phyloP scores from a whole-genome alignment of 805 yeast genomes.

The Wickerhamomyces sydowiorum region DNA sequence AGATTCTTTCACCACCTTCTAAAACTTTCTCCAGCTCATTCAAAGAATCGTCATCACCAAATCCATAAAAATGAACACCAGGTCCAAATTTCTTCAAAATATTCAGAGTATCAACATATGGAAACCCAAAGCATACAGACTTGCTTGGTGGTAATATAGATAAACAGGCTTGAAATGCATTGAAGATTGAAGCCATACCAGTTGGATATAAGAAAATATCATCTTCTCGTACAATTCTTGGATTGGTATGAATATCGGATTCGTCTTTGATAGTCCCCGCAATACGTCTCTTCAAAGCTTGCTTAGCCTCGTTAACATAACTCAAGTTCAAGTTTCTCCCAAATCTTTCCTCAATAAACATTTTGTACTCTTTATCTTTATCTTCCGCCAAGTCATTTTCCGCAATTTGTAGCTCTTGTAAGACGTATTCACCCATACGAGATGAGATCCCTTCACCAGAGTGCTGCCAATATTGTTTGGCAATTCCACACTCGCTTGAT shows the following conservation, averaged over 20 bases:
- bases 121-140: constrained; percentile 93
- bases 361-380: constrained; percentile 48
- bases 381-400: constrained; percentile 23
- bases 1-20: constrained; percentile 56
- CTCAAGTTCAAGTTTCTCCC: constrained; percentile 84
- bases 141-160: constrained; percentile 32
- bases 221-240: constrained; percentile 31
- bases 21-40: constrained; percentile 59
- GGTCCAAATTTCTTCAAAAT: constrained; percentile 87
- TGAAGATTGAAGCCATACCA: constrained; percentile 91
- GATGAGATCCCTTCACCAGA: constrained; percentile 96
- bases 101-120: constrained; percentile 89
- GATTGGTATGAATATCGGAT: constrained; percentile 17
- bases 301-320: constrained; percentile 70
- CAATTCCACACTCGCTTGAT: constrained; percentile 53
- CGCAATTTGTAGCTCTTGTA: constrained; percentile 48
- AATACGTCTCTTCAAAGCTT: constrained; percentile 68
- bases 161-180: constrained; percentile 61
- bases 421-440: constrained; percentile 78
- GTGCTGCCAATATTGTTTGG: constrained; percentile 94
- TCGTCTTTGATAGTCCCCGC: constrained; percentile 52
- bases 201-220: constrained; percentile 84
- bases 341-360: constrained; percentile 81
- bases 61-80: constrained; percentile 81
- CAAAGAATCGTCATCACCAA: constrained; percentile 70